These are phyloP conservation scores for Hortiboletus rubellus DNA, from an alignment of 1,284 basidiomycete genomes.

Conservation along the genomic window DNA sequence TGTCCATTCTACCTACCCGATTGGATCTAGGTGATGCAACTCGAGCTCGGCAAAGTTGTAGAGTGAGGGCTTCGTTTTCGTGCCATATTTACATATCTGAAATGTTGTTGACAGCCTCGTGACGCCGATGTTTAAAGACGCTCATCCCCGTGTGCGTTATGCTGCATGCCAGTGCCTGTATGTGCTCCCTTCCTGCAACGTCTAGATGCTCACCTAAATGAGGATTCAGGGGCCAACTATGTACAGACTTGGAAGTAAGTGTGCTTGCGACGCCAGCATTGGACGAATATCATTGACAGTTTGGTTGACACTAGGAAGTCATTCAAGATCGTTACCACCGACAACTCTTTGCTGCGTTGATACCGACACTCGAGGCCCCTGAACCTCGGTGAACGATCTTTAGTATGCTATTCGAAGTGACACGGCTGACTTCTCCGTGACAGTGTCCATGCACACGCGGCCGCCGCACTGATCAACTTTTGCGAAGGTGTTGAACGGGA, in stretches of 20 bases:
- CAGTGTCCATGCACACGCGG: conserved; percentile 82
- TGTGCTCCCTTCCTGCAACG: conserved; percentile 1
- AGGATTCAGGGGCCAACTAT: conserved; percentile 67
- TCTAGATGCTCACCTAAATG: conserved; percentile 1
- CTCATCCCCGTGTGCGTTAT: conserved; percentile 79
- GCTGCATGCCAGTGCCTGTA: conserved; percentile 88
- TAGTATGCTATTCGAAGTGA: not conserved
- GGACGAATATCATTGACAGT: not conserved
- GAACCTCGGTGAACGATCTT: conserved; percentile 58
- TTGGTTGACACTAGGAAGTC: conserved; percentile 51
- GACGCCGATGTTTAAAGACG: conserved; percentile 70
- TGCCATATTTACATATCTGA: not conserved
- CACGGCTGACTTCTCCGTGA: not conserved
- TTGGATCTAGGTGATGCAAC: conserved; percentile 59
- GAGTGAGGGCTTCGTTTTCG: conserved; percentile 45
- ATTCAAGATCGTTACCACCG: conserved; percentile 70
- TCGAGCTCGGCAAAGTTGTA: conserved; percentile 74
- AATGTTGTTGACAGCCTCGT: conserved; percentile 54
- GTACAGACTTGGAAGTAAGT: conserved; percentile 76
- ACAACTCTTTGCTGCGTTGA: conserved; percentile 66
- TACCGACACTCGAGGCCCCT: conserved; percentile 73
- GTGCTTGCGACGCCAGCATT: not conserved
- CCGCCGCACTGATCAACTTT: conserved; percentile 86
- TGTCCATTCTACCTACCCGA: not conserved
- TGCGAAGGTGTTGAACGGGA: conserved; percentile 79